Evolutionary conservation across 345 rosid genomes (phyloP).

Genomic region (rapeseed (Brassica napus)): Da-Ae NC_063452.1:51352501-51353000

Average conservation of each 20-base stretch:
- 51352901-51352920: background rate
- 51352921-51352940: background rate
- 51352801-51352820: constrained; percentile 57
- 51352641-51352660: constrained; percentile 62
- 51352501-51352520: constrained; percentile 53
- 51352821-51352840: constrained; percentile 55
- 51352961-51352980: constrained; percentile 47
- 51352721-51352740: constrained; percentile 46
- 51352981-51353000: constrained; percentile 69
- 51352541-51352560: constrained; percentile 69
- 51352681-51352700: constrained; percentile 81
- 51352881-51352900: background rate
- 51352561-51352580: constrained; percentile 79
- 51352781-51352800: constrained; percentile 53
- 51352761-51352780: constrained; percentile 48
- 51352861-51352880: constrained; percentile 50
- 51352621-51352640: constrained; percentile 28
- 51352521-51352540: constrained; percentile 68
- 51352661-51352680: constrained; percentile 56
- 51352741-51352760: constrained; percentile 50
- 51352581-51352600: constrained; percentile 67
- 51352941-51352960: constrained; percentile 10
- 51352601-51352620: constrained; percentile 40
- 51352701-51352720: constrained; percentile 65
- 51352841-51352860: constrained; percentile 63